phyloP scores from a whole-genome alignment of 2,329 filamentous ascomycete genomes.

The Sarocladium oryzae region DNA sequence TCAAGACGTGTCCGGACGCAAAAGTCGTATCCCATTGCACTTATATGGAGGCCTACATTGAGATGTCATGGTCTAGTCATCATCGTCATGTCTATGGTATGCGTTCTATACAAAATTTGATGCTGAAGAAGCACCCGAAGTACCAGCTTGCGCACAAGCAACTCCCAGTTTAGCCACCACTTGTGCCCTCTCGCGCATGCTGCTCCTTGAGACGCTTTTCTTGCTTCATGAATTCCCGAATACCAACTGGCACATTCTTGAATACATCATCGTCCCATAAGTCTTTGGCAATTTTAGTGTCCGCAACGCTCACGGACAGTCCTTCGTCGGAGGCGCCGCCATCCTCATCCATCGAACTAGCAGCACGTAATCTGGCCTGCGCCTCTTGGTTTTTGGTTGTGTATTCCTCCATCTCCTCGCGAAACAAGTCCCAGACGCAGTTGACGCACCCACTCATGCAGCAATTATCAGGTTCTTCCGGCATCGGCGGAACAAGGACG shows the following conservation, averaged over 20 bases:
- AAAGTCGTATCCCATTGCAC: not conserved
- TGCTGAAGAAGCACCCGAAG: not conserved
- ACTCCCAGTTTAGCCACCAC: conserved; percentile 28
- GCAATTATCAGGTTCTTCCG: conserved; percentile 92
- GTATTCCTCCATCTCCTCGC: conserved; percentile 92
- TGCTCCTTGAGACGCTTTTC: conserved; percentile 84
- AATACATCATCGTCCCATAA: conserved; percentile 64
- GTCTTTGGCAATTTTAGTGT: conserved; percentile 40
- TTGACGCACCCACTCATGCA: conserved; percentile 99
- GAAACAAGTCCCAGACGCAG: conserved; percentile 89
- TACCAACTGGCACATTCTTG: conserved; percentile 78
- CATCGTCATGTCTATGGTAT: conserved; percentile 1
- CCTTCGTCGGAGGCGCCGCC: conserved; percentile 25
- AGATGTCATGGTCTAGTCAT: not conserved
- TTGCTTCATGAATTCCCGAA: conserved; percentile 93
- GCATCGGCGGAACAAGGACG: conserved; percentile 73
- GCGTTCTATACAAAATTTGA: conserved; percentile 2
- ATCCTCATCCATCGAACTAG: conserved; percentile 48
- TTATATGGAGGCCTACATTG: not conserved
- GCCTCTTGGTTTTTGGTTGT: conserved; percentile 59
- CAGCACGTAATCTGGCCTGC: conserved; percentile 39
- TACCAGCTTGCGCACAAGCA: not conserved
- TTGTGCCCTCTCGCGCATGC: conserved; percentile 52
- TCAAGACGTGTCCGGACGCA: not conserved
- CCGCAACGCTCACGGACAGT: conserved; percentile 37